Base-by-base conservation (phyloP, 371 early-diverging fungal genomes). In the Capillidium rhysosporum region DNA sequence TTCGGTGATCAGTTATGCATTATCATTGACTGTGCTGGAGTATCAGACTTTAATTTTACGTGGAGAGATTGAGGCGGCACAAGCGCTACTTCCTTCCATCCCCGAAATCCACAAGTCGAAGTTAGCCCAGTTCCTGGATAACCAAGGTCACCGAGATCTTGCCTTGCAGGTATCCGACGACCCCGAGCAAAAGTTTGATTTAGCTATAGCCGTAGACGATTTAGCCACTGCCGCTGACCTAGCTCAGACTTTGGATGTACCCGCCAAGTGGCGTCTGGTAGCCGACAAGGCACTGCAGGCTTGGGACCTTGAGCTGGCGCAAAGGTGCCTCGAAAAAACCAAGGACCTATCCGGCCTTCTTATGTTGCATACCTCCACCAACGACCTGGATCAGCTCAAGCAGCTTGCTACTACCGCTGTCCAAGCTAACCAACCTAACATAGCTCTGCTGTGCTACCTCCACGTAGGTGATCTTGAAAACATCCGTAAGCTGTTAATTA, bases 41-140 rank as follows among this genome's bases (percentile, higher is more conserved):
- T 95, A 93, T 65, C 93, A 95, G 65, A 95, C 92, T 0, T 90
- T 92, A 2, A 76, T 96, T 46, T 70, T 96, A 41, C 86, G 93
- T 47, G 88, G 86, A 9, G 95, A 96, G 63, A 55, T 89, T 43
- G 91, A 80, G 16, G 61, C 77, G 1, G 95, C 95, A 14, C 73
- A 76, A 25, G 60, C 63, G 14, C 59, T 95, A 55, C 65, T 95
- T 46, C 90, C 92, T 5, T 69, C 73, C 14, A 76, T 97, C n/a
- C 83, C 93, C 30, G 59, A 68, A 1, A 86, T 85, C 56, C 92
- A 94, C 63, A 73, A 82, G 26, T 86, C 88, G 60, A 78, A 84
- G 55, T 76, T 96, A 57, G 98, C 96, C 9, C 73, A 89, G 40
- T 98, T 96, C 74, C 70, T 98, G 57, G 96, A 96, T 57, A 76